Evolutionary conservation across 805 yeast species (phyloP).

Genomic region (Candida dendrica): DNA sequence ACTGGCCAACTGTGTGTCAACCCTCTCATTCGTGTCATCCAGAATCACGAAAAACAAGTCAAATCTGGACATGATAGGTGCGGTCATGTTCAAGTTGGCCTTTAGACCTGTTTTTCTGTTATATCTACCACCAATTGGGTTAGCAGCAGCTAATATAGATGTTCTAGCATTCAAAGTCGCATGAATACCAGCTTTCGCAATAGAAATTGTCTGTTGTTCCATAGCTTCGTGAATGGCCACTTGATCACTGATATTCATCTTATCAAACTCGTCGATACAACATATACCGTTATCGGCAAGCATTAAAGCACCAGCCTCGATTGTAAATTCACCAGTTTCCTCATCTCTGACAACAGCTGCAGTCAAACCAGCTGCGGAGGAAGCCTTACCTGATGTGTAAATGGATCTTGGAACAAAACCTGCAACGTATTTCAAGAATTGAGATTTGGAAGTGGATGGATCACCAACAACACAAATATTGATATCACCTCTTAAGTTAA

Average conservation of each 20-base stretch:
- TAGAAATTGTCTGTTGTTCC: constrained; percentile 99
- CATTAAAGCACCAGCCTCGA: constrained; percentile 99
- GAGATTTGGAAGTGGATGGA: constrained; percentile 97
- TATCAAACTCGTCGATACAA: constrained; percentile 98
- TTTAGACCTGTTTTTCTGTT: constrained; percentile 79
- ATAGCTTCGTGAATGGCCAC: constrained; percentile 99
- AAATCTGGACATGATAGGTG: constrained; percentile 97
- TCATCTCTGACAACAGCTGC: constrained; percentile 96
- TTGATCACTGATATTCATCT: constrained; percentile 94
- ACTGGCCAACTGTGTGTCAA: constrained; percentile 83
- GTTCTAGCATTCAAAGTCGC: constrained; percentile 95
- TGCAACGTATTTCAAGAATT: constrained; percentile 91
- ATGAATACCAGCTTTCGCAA: constrained; percentile 97
- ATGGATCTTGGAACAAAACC: constrained; percentile 92
- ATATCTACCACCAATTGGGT: constrained; percentile 95
- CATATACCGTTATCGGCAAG: constrained; percentile 95
- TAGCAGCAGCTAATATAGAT: constrained; percentile 95
- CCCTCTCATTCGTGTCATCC: constrained; percentile 88
- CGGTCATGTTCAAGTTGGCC: constrained; percentile 89
- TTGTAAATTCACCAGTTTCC: constrained; percentile 93
- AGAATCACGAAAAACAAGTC: constrained; percentile 90
- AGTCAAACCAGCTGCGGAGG: constrained; percentile 99
- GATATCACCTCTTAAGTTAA: constrained; percentile 97
- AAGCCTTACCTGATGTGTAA: constrained; percentile 98
- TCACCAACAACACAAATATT: constrained; percentile 96